phyloP scores from a whole-genome alignment of 192 early-diverging fungal species.

The Dissophora globulifera region DNA sequence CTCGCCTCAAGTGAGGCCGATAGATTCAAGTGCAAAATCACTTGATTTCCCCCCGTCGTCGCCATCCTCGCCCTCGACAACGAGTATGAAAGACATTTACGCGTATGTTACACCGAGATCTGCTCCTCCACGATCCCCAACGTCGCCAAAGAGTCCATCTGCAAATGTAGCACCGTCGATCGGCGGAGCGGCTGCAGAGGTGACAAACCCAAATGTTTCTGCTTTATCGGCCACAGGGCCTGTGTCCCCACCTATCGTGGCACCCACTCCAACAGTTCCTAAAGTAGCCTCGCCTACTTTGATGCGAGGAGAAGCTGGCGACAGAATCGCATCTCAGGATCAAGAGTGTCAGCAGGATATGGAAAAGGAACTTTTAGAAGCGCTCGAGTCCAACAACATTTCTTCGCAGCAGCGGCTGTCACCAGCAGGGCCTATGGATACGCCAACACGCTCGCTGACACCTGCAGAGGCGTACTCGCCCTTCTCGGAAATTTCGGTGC shows the following conservation, averaged over 20 bases:
- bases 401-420: not conserved
- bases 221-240: not conserved
- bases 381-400: conserved; percentile 16
- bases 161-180: not conserved
- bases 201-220: too few relatives aligned
- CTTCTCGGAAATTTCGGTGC: conserved; percentile 39
- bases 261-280: conserved; percentile 15
- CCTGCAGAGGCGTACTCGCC: conserved; percentile 38
- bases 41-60: too few relatives aligned
- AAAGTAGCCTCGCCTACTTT: conserved; percentile 23
- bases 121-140: not conserved
- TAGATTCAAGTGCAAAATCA: not conserved
- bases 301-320: conserved; percentile 9
- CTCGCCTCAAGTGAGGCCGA: not conserved
- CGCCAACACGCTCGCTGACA: conserved; percentile 18
- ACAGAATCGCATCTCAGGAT: not conserved
- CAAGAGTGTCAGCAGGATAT: conserved; percentile 30
- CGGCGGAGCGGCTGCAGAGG: not conserved
- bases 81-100: not conserved
- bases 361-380: conserved; percentile 44
- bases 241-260: conserved; percentile 1
- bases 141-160: not conserved
- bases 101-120: conserved; percentile 30
- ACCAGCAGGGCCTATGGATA: not conserved
- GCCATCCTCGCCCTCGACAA: not conserved